Evolutionary conservation across 768 basidiomycete species (phyloP).

Genomic region (Phlebiopsis flavidoalba): DNA sequence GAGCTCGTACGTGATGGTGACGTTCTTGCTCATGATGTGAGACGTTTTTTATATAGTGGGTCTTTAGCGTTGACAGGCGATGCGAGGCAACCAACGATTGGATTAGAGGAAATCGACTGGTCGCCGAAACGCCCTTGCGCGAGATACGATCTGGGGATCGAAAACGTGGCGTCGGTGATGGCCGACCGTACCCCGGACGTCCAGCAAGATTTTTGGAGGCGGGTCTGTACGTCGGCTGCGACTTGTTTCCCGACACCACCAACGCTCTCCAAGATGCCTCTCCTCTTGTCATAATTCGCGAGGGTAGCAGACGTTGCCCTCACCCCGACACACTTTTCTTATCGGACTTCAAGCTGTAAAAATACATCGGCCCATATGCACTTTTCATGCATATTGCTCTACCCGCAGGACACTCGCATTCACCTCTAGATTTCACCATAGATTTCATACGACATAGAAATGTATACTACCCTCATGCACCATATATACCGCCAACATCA

Average conservation of each 20-base stretch:
- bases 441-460: not conserved
- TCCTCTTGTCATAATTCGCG: conserved; percentile 49
- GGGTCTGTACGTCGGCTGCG: not conserved
- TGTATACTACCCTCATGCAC: not conserved
- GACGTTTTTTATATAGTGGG: not conserved
- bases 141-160: not conserved
- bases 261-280: conserved; percentile 36
- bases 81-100: conserved; percentile 13
- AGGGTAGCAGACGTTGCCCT: conserved; percentile 35
- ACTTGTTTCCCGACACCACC: conserved; percentile 3
- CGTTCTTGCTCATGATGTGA: conserved; percentile 19
- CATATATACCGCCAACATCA: conserved; percentile 38
- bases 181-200: not conserved
- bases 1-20: conserved; percentile 41
- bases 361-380: no score
- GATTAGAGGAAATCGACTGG: not conserved
- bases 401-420: conserved; percentile 8
- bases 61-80: not conserved
- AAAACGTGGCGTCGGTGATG: conserved; percentile 15
- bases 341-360: conserved; percentile 16
- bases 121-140: conserved; percentile 1
- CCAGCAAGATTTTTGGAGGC: not conserved
- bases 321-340: conserved; percentile 6
- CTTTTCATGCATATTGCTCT: not conserved
- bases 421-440: not conserved